These are phyloP conservation scores for Bryopsis sp. DNA, from an alignment of 139 green algal genomes.

Conservation along the genomic window DNA sequence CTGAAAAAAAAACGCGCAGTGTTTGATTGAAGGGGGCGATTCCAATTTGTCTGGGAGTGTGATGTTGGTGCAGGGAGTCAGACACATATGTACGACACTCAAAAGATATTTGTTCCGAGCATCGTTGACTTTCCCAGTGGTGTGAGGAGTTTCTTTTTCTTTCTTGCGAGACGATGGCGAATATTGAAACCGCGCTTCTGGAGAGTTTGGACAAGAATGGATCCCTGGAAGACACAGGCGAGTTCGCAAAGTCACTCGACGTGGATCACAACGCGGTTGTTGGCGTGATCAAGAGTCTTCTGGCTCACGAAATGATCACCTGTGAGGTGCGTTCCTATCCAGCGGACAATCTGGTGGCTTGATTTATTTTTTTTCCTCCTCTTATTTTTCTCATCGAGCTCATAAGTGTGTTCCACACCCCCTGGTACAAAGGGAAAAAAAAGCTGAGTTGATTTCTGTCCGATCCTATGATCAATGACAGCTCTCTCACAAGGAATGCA, in stretches of 20 bases:
- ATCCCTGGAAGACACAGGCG: slow-evolving; percentile 57
- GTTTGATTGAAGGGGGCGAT: too few relatives aligned
- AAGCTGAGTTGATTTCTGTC: neutral
- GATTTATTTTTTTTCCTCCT: neutral
- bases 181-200: slow-evolving; percentile 47
- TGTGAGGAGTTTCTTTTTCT: too few relatives aligned
- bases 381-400: neutral
- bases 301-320: slow-evolving; percentile 64
- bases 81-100: too few relatives aligned
- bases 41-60: too few relatives aligned
- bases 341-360: neutral
- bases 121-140: too few relatives aligned
- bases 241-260: slow-evolving; percentile 35
- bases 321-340: slow-evolving; percentile 43
- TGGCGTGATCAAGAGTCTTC: slow-evolving; percentile 73
- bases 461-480: neutral
- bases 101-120: too few relatives aligned
- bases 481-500: neutral
- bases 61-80: too few relatives aligned
- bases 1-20: too few relatives aligned
- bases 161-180: slow-evolving; percentile 21
- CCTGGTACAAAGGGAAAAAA: neutral
- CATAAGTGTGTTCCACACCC: neutral
- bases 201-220: slow-evolving; percentile 35
- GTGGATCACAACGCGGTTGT: slow-evolving; percentile 70